Evolutionary conservation across 495 filamentous ascomycete species (phyloP).

Genomic region (Opeltia flavorubescens): DNA sequence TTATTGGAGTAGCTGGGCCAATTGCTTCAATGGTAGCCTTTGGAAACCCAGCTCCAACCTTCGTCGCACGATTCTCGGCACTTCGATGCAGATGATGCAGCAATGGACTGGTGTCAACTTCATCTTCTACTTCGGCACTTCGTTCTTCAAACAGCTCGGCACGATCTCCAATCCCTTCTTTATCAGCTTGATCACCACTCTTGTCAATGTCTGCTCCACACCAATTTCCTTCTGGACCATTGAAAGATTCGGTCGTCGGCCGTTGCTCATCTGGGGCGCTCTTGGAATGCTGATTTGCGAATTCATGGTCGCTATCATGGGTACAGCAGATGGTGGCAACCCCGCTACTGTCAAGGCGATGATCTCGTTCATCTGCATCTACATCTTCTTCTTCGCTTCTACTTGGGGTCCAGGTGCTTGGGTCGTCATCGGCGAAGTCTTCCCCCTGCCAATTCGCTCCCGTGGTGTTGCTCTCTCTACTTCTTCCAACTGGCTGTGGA

Average conservation of each 20-base stretch:
- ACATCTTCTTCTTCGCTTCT: constrained; percentile 71
- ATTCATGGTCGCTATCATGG: constrained; percentile 50
- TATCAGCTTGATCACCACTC: constrained; percentile 57
- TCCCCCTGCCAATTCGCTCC: constrained; percentile 63
- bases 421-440: constrained; percentile 75
- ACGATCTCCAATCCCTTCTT: constrained; percentile 48
- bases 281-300: constrained; percentile 58
- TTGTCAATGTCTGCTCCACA: constrained; percentile 62
- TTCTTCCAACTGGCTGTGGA: constrained; percentile 75
- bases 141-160: constrained; percentile 49
- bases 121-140: constrained; percentile 53
- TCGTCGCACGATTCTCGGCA: constrained; percentile 53
- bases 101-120: constrained; percentile 38
- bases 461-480: constrained; percentile 64
- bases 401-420: constrained; percentile 71
- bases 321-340: constrained; percentile 37
- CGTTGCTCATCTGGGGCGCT: constrained; percentile 52
- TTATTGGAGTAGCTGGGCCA: constrained; percentile 39
- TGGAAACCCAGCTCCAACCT: constrained; percentile 37
- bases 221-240: constrained; percentile 56
- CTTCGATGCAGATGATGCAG: constrained; percentile 59
- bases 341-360: constrained; percentile 30
- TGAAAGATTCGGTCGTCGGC: constrained; percentile 55
- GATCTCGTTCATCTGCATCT: constrained; percentile 68
- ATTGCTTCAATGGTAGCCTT: constrained; percentile 50